Percentiles rank a stretch among this genome's conserved stretches.
phyloP scores from a whole-genome alignment of 768 basidiomycete species.

The Boletus eberwhitei region DNA sequence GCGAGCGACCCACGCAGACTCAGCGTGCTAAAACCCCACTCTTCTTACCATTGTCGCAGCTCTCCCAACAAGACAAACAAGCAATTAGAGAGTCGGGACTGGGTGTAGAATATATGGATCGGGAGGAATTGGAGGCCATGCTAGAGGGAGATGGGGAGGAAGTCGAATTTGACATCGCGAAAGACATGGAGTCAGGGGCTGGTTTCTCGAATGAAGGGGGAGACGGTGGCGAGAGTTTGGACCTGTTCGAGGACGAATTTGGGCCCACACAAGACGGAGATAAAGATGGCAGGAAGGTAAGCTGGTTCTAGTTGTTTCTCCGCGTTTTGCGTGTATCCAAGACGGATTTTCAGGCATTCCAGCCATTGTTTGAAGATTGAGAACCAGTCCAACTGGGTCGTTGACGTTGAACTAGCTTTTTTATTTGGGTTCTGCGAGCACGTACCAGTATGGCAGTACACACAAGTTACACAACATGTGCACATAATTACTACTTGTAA shows the following conservation, averaged over 20 bases:
- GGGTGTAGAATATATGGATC: constrained; percentile 64
- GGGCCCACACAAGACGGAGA: constrained; percentile 30
- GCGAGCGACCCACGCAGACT: constrained; percentile 3
- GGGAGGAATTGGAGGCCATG: constrained; percentile 53
- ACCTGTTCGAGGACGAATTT: constrained; percentile 33
- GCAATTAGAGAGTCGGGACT: constrained; percentile 59
- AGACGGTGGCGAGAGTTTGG: constrained; percentile 23
- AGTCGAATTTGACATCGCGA: constrained; percentile 24
- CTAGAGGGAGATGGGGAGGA: constrained; percentile 35
- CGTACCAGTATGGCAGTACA: too few relatives aligned
- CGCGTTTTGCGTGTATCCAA: not conserved
- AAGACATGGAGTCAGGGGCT: not conserved
- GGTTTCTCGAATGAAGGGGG: not conserved
- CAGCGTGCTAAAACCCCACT: constrained; percentile 21
- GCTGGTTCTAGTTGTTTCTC: not conserved
- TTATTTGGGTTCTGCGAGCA: too few relatives aligned
- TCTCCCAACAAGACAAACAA: constrained; percentile 53
- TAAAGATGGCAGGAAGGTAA: constrained; percentile 26
- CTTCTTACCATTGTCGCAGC: constrained; percentile 56
- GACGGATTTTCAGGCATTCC: constrained; percentile 22
- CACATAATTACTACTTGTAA: not conserved
- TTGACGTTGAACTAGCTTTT: not conserved
- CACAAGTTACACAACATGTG: not conserved
- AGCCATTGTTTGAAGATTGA: constrained; percentile 34
- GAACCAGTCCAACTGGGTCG: too few relatives aligned